Evolutionary conservation across 2,329 filamentous ascomycete species (phyloP).

Genomic region (Tolypocladium inflatum): DNA sequence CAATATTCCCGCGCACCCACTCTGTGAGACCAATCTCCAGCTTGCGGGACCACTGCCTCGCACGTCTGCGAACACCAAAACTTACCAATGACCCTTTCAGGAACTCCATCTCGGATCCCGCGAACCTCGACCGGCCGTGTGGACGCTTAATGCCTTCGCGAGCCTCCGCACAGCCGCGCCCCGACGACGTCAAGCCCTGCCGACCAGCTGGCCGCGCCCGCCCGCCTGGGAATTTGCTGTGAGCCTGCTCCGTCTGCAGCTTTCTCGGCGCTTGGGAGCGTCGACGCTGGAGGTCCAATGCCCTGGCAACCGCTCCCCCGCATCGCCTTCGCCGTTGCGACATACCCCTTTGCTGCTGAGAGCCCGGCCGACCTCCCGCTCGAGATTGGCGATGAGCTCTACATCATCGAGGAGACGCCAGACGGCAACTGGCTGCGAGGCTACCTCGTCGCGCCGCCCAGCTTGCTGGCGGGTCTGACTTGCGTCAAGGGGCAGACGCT

Average conservation of each 20-base stretch:
- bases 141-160: constrained; percentile 19
- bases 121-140: constrained; percentile 4
- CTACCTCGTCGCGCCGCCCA: constrained; percentile 90
- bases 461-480: constrained; percentile 82
- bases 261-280: constrained; percentile 1
- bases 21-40: not conserved
- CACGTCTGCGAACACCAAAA: not conserved
- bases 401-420: constrained; percentile 95
- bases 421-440: constrained; percentile 90
- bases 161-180: constrained; percentile 6
- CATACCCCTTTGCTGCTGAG: constrained; percentile 82
- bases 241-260: not conserved
- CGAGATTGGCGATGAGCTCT: constrained; percentile 95
- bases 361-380: constrained; percentile 86
- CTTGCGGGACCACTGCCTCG: not conserved
- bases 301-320: constrained; percentile 95
- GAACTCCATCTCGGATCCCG: not conserved
- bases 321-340: constrained; percentile 96
- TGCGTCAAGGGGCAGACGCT: constrained; percentile 86
- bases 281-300: constrained; percentile 44
- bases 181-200: constrained; percentile 5
- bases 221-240: not conserved
- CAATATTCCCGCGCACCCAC: not conserved
- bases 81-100: not conserved
- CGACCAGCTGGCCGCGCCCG: constrained; percentile 4